phyloP scores from a whole-genome alignment of 257 asterid species.

The Jaltomata sinuosa region DNA sequence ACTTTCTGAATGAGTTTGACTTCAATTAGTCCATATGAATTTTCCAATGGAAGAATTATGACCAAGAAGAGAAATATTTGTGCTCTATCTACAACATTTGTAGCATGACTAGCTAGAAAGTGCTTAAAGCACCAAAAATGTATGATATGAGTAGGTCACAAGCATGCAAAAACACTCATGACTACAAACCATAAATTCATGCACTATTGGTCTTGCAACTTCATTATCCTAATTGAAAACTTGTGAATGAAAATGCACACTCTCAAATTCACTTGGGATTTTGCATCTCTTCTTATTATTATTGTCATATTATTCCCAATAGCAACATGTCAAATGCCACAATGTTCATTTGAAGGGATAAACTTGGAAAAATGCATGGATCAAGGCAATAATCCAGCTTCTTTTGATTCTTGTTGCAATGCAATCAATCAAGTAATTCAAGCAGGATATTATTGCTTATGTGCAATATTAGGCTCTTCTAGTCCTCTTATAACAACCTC shows the following conservation, averaged over 20 bases:
- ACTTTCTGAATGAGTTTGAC: background rate
- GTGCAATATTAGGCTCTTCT: background rate
- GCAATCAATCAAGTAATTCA: background rate
- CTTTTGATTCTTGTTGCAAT: constrained; percentile 4
- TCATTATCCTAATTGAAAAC: background rate
- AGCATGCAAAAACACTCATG: background rate
- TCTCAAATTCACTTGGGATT: background rate
- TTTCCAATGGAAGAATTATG: background rate
- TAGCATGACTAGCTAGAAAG: background rate
- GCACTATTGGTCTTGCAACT: background rate
- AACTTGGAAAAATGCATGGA: background rate
- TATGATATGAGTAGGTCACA: background rate
- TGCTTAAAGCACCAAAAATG: background rate
- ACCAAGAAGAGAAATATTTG: background rate
- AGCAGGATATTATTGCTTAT: constrained; percentile 9
- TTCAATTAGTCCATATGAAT: background rate
- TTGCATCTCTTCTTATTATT: background rate
- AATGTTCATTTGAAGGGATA: constrained; percentile 3
- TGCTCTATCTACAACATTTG: background rate
- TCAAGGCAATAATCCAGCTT: background rate
- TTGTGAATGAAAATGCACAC: background rate
- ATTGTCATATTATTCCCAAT: background rate
- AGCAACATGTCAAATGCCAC: background rate
- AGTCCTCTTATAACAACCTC: background rate
- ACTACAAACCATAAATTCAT: background rate